Conservation (phyloP, 495 filamentous ascomycete genomes). For the Penicillium desertorum region DNA sequence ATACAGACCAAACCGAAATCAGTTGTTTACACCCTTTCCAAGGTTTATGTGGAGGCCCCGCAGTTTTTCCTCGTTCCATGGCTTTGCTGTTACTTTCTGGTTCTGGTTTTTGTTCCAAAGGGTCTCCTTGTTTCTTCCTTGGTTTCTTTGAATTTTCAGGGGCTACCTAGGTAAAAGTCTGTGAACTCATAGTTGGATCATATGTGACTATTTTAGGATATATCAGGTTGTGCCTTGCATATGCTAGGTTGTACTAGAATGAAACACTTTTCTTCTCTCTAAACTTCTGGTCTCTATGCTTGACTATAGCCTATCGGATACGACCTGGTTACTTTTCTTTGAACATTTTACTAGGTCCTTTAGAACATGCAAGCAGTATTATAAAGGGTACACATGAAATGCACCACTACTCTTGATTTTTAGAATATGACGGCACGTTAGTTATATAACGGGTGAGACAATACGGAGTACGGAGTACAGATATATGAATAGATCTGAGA, state of each 20-base stretch:
- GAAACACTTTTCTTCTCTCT: neutral
- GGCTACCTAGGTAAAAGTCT: neutral
- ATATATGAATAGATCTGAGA: neutral
- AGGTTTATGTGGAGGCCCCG: conserved; percentile 27
- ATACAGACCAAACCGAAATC: neutral
- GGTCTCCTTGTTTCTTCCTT: neutral
- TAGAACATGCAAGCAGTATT: neutral
- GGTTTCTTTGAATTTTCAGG: conserved; percentile 4
- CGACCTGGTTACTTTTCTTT: neutral
- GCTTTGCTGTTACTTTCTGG: neutral
- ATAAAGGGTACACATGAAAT: conserved; percentile 1
- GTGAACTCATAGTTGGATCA: neutral
- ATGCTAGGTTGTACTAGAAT: too few species aligned
- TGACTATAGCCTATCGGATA: neutral
- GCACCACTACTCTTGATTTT: neutral
- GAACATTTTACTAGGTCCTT: neutral
- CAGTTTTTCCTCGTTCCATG: conserved; percentile 12
- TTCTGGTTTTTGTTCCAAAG: neutral
- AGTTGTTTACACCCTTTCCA: conserved; percentile 25
- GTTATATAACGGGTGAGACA: conserved; percentile 4
- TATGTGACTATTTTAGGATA: neutral
- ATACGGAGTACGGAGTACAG: too few species aligned
- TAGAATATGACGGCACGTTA: neutral
- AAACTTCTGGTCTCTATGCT: too few species aligned
- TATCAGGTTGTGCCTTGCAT: conserved; percentile 22